Evolutionary conservation across 192 early-diverging fungal species (phyloP), one percentile per base, ranked within the genome.

Genomic region (Coemansia sp.): DNA sequence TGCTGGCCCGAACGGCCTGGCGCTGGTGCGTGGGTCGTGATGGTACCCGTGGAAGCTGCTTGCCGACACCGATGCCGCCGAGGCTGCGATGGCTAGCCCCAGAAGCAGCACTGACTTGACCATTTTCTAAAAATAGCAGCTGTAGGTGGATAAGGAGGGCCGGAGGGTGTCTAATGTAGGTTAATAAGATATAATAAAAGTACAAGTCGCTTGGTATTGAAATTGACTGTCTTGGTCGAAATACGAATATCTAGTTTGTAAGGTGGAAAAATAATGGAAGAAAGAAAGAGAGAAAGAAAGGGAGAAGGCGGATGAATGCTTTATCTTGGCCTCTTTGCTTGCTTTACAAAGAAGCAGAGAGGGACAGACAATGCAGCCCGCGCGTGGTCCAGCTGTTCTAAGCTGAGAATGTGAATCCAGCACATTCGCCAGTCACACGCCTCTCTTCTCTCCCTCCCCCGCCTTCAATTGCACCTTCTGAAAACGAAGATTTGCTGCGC

Each of bases 21-120:
- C 74, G 28, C 47, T 34, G 28, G 44, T 76, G 50, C 68, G 67
- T 22, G 64, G 57, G 64, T 70, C 60, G 60, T 70, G 68, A 36
- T 76, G 74, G 74, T 62, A 67, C 20, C 74, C 74, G 37, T 76
- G 74, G 54, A 76, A 63, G 64, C 59, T 76, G 68, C 44, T 57
- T 25, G 45, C 45, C 13, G 45, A 48, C 45, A 25, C 45, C 3
- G 45, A 11, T 10, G 42, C 42, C 45, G 13, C 45, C 3, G 45
- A 11, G 15, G 42, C 42, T 37, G 74, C 74, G 25, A 76, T 60
- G 28, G 57, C 64, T 50, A 76, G 59, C 52, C 71, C 71, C 45
- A 74, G 57, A 50, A 74, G 47, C 23, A 67, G 65, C 30, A 74
- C 71, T 14, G 74, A 67, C 68, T 76, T 76, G 41, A 76, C 74